Evolutionary conservation across 768 basidiomycete species (phyloP), one percentile per base, ranked within the genome.

Genomic region (Mycena floridula): DNA sequence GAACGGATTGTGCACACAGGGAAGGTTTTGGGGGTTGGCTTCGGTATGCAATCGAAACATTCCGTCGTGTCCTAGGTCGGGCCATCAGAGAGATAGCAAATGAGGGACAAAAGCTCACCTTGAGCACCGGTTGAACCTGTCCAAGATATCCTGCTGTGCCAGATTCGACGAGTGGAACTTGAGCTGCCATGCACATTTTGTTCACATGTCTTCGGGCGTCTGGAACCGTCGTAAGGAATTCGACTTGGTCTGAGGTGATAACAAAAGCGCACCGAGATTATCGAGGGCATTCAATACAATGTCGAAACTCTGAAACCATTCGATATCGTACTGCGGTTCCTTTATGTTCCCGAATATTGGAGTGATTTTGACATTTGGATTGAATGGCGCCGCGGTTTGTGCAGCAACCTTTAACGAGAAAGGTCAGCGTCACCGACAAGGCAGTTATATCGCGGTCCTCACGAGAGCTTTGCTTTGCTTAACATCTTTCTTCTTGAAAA

Each of bases 1-100:
- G 91, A 91, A 28, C 95, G 83, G 52, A 99, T 98, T 0, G 96
- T 98, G 61, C 96, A 99, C 8, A 98, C 94, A 0, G 96, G 94
- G 59, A 91, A 98, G 0, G 90, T 86, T 60, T 93, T 98, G 0
- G 93, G 92, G 0, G 88, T 86, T 1, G 86, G 85, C 60, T 98
- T 97, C 4, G 85, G 79, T n/a, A 89, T 74, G 54, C 96, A 99
- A 58, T 97, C 94, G 57, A 94, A 98, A 64, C 96, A 99, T 58
- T 97, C 94, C 2, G 90, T 89, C 22, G 71, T 69, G 56, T 92
- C 87, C 91, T 95, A 50, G 24, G 46, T 24, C 25, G 16, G 30
- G 12, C 21, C 18, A 18, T 45, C 38, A 25, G 8, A 37, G 41
- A 32, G 7, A 32, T 25, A 37, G 37, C 35, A 38, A 28, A 40